phyloP scores from a whole-genome alignment of 495 filamentous ascomycete species.

The Penicillium subrubescens region DNA sequence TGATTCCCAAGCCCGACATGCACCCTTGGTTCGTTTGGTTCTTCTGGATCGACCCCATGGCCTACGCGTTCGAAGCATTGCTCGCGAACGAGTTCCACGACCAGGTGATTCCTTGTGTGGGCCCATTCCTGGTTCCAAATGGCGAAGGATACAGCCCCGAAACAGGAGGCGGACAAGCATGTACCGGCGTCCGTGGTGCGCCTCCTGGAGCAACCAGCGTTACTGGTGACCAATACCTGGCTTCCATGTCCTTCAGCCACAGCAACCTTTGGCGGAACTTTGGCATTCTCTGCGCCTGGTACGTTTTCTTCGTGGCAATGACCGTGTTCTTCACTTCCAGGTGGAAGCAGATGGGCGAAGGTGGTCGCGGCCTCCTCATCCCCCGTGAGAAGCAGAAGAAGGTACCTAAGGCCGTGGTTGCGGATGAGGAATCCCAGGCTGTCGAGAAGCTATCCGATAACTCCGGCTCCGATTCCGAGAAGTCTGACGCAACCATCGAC shows the following conservation, averaged over 20 bases:
- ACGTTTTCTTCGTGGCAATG: constrained; percentile 32
- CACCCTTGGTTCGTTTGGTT: constrained; percentile 76
- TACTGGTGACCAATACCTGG: constrained; percentile 47
- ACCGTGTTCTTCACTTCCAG: constrained; percentile 32
- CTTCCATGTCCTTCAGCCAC: constrained; percentile 39
- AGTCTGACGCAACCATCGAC: not conserved
- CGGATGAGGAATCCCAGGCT: constrained; percentile 31
- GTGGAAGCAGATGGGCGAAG: constrained; percentile 27
- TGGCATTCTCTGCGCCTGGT: constrained; percentile 41
- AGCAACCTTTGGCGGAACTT: constrained; percentile 42
- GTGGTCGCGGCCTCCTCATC: constrained; percentile 28
- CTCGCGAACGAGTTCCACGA: constrained; percentile 65
- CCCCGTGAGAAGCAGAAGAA: constrained; percentile 29
- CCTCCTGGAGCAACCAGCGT: constrained; percentile 40
- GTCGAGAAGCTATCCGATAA: constrained; percentile 17
- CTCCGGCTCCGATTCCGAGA: not conserved
- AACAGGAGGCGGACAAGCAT: constrained; percentile 30
- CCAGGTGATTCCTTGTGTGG: constrained; percentile 46
- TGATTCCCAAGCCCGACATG: constrained; percentile 66
- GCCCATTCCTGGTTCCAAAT: constrained; percentile 41
- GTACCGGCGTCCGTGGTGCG: constrained; percentile 53
- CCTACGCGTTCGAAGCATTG: constrained; percentile 69
- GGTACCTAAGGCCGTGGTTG: not conserved
- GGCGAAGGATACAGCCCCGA: constrained; percentile 22
- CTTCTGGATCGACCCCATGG: constrained; percentile 66